Evolutionary conservation across 768 basidiomycete species (phyloP), one percentile per base, ranked within the genome.

Genomic region (Tulasnella sp.): DNA sequence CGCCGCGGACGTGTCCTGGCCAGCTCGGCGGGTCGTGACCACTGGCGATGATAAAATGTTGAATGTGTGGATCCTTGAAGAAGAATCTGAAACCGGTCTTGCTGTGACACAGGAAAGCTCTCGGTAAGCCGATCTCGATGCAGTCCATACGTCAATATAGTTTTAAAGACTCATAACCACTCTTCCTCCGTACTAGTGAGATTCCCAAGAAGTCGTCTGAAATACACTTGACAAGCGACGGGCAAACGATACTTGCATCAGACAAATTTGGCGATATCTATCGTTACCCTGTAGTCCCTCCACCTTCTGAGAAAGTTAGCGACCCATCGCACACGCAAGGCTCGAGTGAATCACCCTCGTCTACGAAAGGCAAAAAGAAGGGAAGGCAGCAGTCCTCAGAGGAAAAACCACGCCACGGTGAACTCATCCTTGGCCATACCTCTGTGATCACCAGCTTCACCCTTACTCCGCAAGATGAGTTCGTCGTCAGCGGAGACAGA

Each of bases 251-350:
- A 78, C 83, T 98, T 2, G 90, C 94, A 16, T 90, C 94, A 2
- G 97, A 99, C 84, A 98, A 98, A 84, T 96, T 98, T 80, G 97
- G 97, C 0, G 97, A 98, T 82, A 88, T 97, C 55, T 97, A 95
- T 85, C 90, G 90, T 94, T 92, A 75, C 70, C 73, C 29, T 16
- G 78, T 78, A 40, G 20, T 74, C 9, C 55, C 37, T 15, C 86
- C 83, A 2, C 29, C 70, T 29, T 48, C 71, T 40, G n/a, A 84
- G 81, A 20, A 82, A 81, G 32, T 48, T 77, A 32, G 57, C 73
- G 10, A 67, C 15, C 32, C 80, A 55, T 23, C 57, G 23, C 18
- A 29, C n/a, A 9, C 57, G 57, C 11, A 16, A 5, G 29, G 29
- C n/a, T 13, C 57, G 29, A 61, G 57, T 6, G 76, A 82, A 76